These are phyloP conservation scores for Metschnikowia chrysomelidarum DNA, from an alignment of 805 yeast genomes.

Conservation along the genomic window DNA sequence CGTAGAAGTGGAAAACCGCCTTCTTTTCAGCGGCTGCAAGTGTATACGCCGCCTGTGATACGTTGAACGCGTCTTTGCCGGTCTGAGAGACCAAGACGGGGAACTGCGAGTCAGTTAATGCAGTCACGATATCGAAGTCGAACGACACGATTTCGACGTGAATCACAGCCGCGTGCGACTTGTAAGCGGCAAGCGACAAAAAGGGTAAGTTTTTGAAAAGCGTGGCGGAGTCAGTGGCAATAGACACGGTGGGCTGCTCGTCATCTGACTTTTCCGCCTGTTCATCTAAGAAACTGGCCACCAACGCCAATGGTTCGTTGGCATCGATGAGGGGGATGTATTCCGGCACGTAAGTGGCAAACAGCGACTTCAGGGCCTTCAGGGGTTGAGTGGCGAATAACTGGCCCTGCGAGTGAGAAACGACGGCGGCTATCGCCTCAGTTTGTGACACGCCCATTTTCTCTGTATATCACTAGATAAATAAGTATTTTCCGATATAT, in stretches of 20 bases:
- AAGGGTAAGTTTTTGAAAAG: constrained; percentile 61
- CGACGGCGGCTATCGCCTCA: constrained; percentile 19
- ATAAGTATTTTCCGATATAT: no score
- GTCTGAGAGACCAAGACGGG: constrained; percentile 67
- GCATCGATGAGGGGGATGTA: constrained; percentile 35
- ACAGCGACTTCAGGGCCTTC: constrained; percentile 38
- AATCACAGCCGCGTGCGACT: constrained; percentile 48
- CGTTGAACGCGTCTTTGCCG: constrained; percentile 49
- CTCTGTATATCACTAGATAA: background rate
- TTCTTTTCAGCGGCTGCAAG: constrained; percentile 46
- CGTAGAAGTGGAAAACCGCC: constrained; percentile 74
- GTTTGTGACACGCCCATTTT: constrained; percentile 14
- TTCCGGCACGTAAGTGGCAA: constrained; percentile 25
- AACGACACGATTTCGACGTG: constrained; percentile 56
- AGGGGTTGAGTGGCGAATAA: constrained; percentile 49
- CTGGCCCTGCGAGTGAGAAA: constrained; percentile 25
- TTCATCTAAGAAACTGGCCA: constrained; percentile 32
- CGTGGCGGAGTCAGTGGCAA: constrained; percentile 52
- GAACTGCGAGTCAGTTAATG: constrained; percentile 67
- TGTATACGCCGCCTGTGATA: constrained; percentile 57
- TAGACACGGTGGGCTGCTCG: constrained; percentile 31
- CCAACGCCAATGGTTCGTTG: constrained; percentile 53
- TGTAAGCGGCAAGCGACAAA: constrained; percentile 41
- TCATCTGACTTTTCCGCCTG: constrained; percentile 12
- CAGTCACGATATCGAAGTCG: constrained; percentile 70